Evolutionary conservation across 2,329 filamentous ascomycete genomes (phyloP), one percentile per base, ranked within the genome.

Genomic region (Plenodomus lindquistii): DNA sequence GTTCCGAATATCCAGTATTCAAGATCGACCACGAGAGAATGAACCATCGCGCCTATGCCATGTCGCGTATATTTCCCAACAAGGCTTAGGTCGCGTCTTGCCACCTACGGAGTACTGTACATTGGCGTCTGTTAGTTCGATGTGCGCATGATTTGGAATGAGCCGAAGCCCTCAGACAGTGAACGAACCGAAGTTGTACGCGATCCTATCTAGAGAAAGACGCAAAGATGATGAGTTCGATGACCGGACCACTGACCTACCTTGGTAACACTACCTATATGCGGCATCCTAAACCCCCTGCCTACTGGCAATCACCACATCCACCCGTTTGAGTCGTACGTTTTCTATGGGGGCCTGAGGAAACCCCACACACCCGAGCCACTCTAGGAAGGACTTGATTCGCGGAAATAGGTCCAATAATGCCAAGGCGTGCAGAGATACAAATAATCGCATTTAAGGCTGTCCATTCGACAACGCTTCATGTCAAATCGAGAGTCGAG

Each of bases 281-380:
- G 52, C 39, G 46, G 51, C 24, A 31, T 41, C 22, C 43, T 40
- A 15, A 21, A 20, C 16, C 37, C 42, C 35, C 34, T 42, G 41
- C 37, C 35, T n/a, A 38, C 38, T 45, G 37, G 42, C 37, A 44
- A 4, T 7, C 11, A 31, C 37, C 37, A 38, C 41, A 39, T 44
- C 37, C 42, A 54, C 37, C 37, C 17, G 44, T 45, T 19, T 40
- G 41, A 46, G 24, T 54, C 48, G 48, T 54, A 54, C 44, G 51
- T 48, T 43, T 46, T 34, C 44, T 42, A 37, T 39, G 44, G 48
- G 31, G 48, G 45, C 51, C 48, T 45, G 40, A 52, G 46, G 20
- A 42, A 24, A 50, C 52, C 52, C 52, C 48, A 47, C 52, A 48
- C 31, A 37, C 50, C 41, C 40, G 34, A 24, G 40, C 29, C 36